Evolutionary conservation across 495 filamentous ascomycete genomes (phyloP), one percentile per base, ranked within the genome.

Genomic region (Echria macrotheca): DNA sequence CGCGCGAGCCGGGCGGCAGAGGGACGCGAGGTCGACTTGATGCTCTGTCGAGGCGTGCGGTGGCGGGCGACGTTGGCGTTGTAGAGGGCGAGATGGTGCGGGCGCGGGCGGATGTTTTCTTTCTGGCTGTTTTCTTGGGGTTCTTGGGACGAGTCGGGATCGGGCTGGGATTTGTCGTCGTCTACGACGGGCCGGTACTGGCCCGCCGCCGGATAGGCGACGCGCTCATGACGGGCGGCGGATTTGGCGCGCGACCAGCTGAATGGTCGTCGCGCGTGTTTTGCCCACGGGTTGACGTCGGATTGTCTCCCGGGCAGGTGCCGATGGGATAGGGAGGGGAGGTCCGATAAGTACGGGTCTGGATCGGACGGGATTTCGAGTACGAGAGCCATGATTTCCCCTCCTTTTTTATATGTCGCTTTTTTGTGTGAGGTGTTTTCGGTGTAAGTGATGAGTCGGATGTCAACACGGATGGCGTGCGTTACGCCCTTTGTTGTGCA

Each of bases 71-170:
- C 23, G 29, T 52, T 19, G 18, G 26, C 35, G 29, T 53, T 49
- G 24, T 19, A 40, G 14, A 48, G 35, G 46, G 35, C 29, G 22
- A 53, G 35, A 26, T 53, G 50, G 19, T 59, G 37, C 39, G 57
- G 53, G 24, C 57, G 53, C 2, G 55, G 33, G 28, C 39, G 28
- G 26, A 58, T 28, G 24, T n/a, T n/a, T n/a, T n/a, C n/a, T n/a
- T n/a, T n/a, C n/a, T n/a, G n/a, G n/a, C n/a, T n/a, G n/a, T n/a
- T n/a, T n/a, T n/a, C n/a, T n/a, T n/a, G n/a, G n/a, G n/a, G n/a
- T n/a, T n/a, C n/a, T n/a, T n/a, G n/a, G n/a, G n/a, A n/a, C n/a
- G n/a, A n/a, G n/a, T n/a, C n/a, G n/a, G n/a, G n/a, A n/a, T n/a
- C n/a, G n/a, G n/a, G n/a, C n/a, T n/a, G n/a, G n/a, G n/a, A n/a